Base-by-base conservation (phyloP, 2,329 filamentous ascomycete genomes). In the Fusarium sp. region DNA sequence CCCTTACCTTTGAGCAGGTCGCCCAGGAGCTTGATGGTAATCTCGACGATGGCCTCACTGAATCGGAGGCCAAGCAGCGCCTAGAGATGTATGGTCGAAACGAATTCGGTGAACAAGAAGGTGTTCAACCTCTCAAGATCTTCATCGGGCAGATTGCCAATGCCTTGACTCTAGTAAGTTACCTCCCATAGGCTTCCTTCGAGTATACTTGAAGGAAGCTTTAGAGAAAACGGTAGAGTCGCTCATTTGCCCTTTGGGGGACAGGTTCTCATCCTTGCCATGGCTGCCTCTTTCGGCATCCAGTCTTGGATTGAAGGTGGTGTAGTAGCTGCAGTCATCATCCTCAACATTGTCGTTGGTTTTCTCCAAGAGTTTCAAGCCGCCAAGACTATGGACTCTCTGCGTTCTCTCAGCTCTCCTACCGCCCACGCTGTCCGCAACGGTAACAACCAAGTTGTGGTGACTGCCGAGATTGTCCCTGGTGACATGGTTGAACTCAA, bases 71-170 rank as follows among this genome's bases (percentile, higher is more conserved):
- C 23, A 84, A 85, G 70, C 75, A 78, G 15, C 86, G 90, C 27
- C 81, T 91, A 4, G 84, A 87, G 31, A 80, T 88, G 51, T 87
- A 88, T 80, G 91, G 91, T 8, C 80, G 82, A 21, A 93, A 93
- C 72, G 87, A 92, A 65, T 85, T 93, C 16, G 89, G 90, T 57
- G 87, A 90, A 51, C 86, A 83, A 11, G 83, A 86, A 59, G 87
- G 88, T 14, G 90, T 93, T 27, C 87, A 88, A 61, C 86, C 88
- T 33, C 73, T 86, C 61, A 91, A 91, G 77, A 92, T 93, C 67
- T 81, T 93, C 27, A 82, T 92, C 54, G 84, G 87, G 37, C 91
- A 93, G 77, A 83, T 93, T 59, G 90, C 89, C 66, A 93, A 93
- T 79, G 90, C 90, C 19, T 88, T 93, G 88, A 92, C 89, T 72